A percentile compares a stretch with the other conserved stretches of the same genome.
Evolutionary conservation across 768 basidiomycete genomes (phyloP).

Genomic region (Royoungia palumana): DNA sequence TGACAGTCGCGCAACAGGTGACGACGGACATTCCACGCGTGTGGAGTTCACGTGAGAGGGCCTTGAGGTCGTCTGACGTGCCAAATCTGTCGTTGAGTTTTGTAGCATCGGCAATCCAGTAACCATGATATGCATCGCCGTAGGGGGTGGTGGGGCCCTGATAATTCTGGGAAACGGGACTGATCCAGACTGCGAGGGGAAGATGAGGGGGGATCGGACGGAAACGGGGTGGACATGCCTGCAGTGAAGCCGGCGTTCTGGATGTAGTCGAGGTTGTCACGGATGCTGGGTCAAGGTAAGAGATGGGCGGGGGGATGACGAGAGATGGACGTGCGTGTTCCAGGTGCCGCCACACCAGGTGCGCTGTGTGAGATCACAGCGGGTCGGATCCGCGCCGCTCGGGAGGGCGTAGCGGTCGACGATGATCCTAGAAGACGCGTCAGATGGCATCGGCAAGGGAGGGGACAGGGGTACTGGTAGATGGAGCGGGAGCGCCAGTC

Average conservation of each 20-base stretch:
- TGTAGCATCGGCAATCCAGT: conserved; percentile 73
- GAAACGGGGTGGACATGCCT: conserved; percentile 33
- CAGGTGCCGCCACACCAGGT: no score
- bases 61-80: conserved; percentile 66
- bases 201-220: no score
- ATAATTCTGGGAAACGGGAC: conserved; percentile 57
- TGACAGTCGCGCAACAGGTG: background rate
- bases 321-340: no score
- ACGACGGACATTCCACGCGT: conserved; percentile 59
- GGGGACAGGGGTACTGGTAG: no score
- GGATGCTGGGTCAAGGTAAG: conserved; percentile 41
- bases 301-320: background rate
- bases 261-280: conserved; percentile 80
- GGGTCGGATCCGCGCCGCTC: no score
- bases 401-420: no score
- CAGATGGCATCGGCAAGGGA: no score
- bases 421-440: no score
- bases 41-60: conserved; percentile 64
- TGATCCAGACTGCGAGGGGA: no score
- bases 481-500: no score
- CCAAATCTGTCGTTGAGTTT: conserved; percentile 71
- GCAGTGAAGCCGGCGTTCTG: conserved; percentile 81
- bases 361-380: no score
- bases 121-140: conserved; percentile 84
- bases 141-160: conserved; percentile 66